A percentile compares a stretch with the other conserved stretches of the same genome.
Evolutionary conservation across 257 asterid genomes (phyloP).

Genomic region (Solanum clarkiae): DNA sequence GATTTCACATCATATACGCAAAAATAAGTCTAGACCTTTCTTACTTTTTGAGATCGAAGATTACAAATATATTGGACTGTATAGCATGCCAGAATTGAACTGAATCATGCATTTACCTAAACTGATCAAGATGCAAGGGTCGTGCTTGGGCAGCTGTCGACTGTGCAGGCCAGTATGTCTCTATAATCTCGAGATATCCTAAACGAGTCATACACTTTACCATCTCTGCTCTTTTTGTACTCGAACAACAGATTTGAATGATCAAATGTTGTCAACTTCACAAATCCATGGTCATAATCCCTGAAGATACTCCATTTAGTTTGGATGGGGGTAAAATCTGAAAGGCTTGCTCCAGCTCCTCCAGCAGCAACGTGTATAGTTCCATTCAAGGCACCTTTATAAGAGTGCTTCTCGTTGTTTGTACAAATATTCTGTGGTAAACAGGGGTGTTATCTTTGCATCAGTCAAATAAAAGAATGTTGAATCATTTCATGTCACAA

Average conservation of each 20-base stretch:
- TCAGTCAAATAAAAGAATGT: background rate
- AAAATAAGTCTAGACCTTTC: background rate
- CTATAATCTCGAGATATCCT: slow-evolving; percentile 70
- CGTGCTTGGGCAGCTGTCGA: slow-evolving; percentile 73
- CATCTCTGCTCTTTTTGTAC: slow-evolving; percentile 81
- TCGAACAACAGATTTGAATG: slow-evolving; percentile 76
- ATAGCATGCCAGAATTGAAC: background rate
- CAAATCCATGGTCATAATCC: slow-evolving; percentile 70
- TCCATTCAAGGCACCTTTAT: slow-evolving; percentile 67
- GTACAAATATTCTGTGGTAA: slow-evolving; percentile 55
- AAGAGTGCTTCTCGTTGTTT: slow-evolving; percentile 39
- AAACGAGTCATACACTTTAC: slow-evolving; percentile 79
- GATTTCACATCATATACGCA: background rate
- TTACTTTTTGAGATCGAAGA: background rate
- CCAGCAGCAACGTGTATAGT: slow-evolving; percentile 94
- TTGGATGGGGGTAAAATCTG: slow-evolving; percentile 43
- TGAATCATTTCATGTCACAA: background rate
- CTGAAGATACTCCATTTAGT: slow-evolving; percentile 74
- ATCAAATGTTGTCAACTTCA: slow-evolving; percentile 68
- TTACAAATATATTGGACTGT: background rate
- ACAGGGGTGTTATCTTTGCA: background rate
- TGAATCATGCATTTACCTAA: background rate
- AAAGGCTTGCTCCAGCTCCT: slow-evolving; percentile 84
- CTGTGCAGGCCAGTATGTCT: slow-evolving; percentile 70
- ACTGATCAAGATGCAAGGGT: slow-evolving; percentile 47